These are phyloP conservation scores for Blastobotrys chiropterorum DNA, from an alignment of 805 yeast genomes.

Conservation along the genomic window DNA sequence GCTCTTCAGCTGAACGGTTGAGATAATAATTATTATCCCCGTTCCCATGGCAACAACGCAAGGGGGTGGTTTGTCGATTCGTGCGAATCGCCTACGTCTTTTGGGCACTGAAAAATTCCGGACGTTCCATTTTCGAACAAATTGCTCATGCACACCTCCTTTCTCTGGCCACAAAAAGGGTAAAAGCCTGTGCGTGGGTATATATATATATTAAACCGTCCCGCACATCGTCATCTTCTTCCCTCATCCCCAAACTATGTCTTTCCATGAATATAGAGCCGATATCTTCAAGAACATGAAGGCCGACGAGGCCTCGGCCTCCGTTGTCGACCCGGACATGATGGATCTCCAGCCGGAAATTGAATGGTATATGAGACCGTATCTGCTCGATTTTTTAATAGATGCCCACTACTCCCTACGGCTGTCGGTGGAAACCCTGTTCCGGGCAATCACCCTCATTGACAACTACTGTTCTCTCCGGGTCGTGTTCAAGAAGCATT, in stretches of 20 bases:
- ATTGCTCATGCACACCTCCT: background rate
- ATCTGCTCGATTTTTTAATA: conserved; percentile 71
- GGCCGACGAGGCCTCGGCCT: conserved; percentile 25
- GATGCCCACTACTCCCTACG: conserved; percentile 56
- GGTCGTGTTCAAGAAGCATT: conserved; percentile 76
- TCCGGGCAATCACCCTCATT: conserved; percentile 62
- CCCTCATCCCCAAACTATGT: background rate
- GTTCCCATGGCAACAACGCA: background rate
- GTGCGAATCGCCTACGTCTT: background rate
- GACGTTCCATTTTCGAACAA: background rate
- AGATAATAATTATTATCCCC: too few relatives aligned
- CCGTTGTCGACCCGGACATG: conserved; percentile 40
- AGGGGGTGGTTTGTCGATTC: background rate
- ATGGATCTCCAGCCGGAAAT: conserved; percentile 87
- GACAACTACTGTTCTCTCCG: conserved; percentile 90
- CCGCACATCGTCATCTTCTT: background rate
- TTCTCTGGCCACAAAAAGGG: background rate
- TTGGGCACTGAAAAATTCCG: background rate
- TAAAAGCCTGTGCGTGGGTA: background rate
- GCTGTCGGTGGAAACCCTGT: conserved; percentile 63
- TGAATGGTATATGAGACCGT: conserved; percentile 62
- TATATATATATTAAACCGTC: background rate
- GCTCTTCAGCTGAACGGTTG: background rate
- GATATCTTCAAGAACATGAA: conserved; percentile 33
- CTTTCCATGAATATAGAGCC: conserved; percentile 28